Evolutionary conservation across 2,329 filamentous ascomycete genomes (phyloP), one percentile per base, ranked within the genome.

Genomic region (Neurospora sp.): DNA sequence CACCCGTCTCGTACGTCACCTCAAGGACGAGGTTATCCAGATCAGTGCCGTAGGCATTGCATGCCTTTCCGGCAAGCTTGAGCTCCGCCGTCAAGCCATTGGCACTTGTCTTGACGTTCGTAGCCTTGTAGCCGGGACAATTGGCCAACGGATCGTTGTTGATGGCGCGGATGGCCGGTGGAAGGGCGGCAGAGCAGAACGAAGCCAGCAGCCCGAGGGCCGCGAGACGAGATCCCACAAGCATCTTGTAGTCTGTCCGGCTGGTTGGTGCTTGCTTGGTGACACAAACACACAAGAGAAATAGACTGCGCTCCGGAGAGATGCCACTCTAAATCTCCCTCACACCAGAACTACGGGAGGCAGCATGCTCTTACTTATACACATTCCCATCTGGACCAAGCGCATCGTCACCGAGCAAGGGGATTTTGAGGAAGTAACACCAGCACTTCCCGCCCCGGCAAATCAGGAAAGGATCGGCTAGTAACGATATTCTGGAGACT

Each of bases 1-100:
- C 73, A 80, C 82, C 81, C 4, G 87, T 86, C 75, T 91, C 87
- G 73, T 90, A 91, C 58, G 88, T 86, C 38, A 93, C 87, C 38
- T 86, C 85, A 68, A 93, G 79, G 66, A 84, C 83, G 70, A 93
- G 80, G 1, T 84, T 83, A 9, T 88, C 83, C 68, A 93, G 80
- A 77, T 93, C 91, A 1, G 84, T 90, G 0, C 90, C 90, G 72
- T 92, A 93, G 15, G 85, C 85, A 78, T 92, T 90, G 80, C 90
- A 92, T 28, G 88, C 83, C 36, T 82, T 75, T 0, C 90, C 90
- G 19, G 89, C 89, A 33, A 93, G 83, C 8, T 79, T 84, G 70
- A 93, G 81, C 72, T 88, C 85, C 4, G 90, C 91, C 0, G 85
- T 89, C 68, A 92, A 79, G 11, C 85, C 84, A 66, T 82, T 82